phyloP scores from a whole-genome alignment of 768 basidiomycete species.

The Ramaria rubella region DNA sequence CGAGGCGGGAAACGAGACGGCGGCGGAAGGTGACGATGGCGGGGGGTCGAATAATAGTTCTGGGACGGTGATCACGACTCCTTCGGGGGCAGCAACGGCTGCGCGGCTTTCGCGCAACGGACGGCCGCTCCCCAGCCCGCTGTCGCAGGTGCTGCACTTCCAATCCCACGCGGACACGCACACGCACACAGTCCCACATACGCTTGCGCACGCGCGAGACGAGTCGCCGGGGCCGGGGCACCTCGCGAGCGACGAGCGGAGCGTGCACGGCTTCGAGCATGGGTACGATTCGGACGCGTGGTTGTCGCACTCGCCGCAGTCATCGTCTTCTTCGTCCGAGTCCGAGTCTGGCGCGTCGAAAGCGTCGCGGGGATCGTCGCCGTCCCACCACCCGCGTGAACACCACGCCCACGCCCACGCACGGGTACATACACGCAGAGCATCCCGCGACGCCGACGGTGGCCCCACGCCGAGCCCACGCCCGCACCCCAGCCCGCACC shows the following conservation, averaged over 20 bases:
- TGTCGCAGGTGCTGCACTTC: not conserved
- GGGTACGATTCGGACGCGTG: not conserved
- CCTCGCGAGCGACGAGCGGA: conserved; percentile 1
- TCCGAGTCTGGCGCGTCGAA: not conserved
- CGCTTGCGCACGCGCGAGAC: not conserved
- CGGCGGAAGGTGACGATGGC: not conserved
- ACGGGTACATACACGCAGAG: not conserved
- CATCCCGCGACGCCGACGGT: conserved; percentile 32
- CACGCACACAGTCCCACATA: not conserved
- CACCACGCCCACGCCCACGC: not conserved
- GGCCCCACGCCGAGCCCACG: conserved; percentile 23
- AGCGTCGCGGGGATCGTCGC: not conserved
- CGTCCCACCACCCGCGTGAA: not conserved
- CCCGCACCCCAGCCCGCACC: conserved; percentile 56
- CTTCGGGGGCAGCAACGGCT: too few species aligned
- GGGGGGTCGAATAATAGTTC: not conserved
- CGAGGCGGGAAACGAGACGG: not conserved
- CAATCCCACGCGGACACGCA: too few species aligned
- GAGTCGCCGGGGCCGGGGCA: not conserved
- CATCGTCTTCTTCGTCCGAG: not conserved
- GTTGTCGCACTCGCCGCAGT: not conserved
- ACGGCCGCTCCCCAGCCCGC: too few species aligned
- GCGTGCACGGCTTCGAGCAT: not conserved
- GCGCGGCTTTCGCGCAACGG: too few species aligned
- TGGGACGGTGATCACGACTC: not conserved